Percentiles rank a stretch among this genome's conserved stretches.
Evolutionary conservation across 805 yeast genomes (phyloP).

Genomic region (Candida germanica): DNA sequence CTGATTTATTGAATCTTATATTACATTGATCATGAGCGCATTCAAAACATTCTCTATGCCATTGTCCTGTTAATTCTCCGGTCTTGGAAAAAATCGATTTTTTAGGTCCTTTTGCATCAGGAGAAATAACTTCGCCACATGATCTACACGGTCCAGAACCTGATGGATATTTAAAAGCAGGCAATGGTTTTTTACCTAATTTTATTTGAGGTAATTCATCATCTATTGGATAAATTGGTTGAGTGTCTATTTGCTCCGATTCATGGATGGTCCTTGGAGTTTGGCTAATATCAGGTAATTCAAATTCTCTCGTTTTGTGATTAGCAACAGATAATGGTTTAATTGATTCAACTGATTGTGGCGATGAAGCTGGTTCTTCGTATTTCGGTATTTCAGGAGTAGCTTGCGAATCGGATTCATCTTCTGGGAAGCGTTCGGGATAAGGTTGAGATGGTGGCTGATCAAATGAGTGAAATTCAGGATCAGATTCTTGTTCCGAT

Average conservation of each 20-base stretch:
- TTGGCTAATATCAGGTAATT: conserved; percentile 11
- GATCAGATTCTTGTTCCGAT: too few species aligned
- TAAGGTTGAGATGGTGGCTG: conserved; percentile 1
- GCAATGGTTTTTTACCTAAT: conserved; percentile 2
- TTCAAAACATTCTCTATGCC: conserved; percentile 87
- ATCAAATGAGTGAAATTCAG: too few species aligned
- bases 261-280: conserved; percentile 8
- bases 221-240: not conserved
- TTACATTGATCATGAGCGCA: conserved; percentile 60
- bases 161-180: conserved; percentile 37
- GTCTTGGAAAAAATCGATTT: conserved; percentile 83
- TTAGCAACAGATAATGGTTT: conserved; percentile 19
- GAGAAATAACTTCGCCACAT: conserved; percentile 54
- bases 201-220: conserved; percentile 4
- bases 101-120: conserved; percentile 31
- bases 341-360: conserved; percentile 16
- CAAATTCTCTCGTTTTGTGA: conserved; percentile 5
- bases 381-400: conserved; percentile 3
- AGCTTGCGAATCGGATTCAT: not conserved
- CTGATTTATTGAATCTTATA: conserved; percentile 52
- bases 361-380: conserved; percentile 1
- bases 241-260: not conserved
- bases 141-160: conserved; percentile 82
- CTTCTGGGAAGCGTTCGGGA: conserved; percentile 8
- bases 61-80: conserved; percentile 82